Percentiles rank a stretch among this genome's conserved stretches.
Conservation (phyloP, 345 rosid genomes). For the Ailanthus altissimus region DNA sequence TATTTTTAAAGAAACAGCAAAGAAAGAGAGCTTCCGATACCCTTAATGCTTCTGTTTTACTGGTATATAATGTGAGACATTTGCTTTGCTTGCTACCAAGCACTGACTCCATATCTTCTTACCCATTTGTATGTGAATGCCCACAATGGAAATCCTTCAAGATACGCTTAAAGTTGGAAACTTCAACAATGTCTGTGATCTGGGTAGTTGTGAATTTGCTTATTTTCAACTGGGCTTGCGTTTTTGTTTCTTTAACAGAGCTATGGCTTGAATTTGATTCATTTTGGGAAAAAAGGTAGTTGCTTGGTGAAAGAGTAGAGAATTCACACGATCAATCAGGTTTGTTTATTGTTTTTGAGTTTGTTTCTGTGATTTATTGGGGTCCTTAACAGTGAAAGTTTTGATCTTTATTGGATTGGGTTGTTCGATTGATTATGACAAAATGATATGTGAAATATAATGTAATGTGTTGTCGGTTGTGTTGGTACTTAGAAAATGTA, state of each 20-base stretch:
- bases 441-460: conserved; percentile 12
- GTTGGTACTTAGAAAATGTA: conserved; percentile 21
- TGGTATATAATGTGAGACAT: conserved; percentile 34
- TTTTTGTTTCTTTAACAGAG: conserved; percentile 6
- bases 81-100: conserved; percentile 50
- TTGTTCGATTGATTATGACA: conserved; percentile 18
- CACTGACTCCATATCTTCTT: conserved; percentile 52
- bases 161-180: conserved; percentile 24
- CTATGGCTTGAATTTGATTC: conserved; percentile 24
- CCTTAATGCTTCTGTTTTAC: conserved; percentile 31
- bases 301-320: conserved; percentile 1
- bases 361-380: conserved; percentile 7
- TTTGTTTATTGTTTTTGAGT: conserved; percentile 17
- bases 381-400: conserved; percentile 24
- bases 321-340: conserved; percentile 22
- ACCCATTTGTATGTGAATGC: conserved; percentile 26
- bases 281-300: neutral
- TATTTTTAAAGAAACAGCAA: conserved; percentile 33
- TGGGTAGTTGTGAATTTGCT: conserved; percentile 14
- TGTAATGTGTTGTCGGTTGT: conserved; percentile 13
- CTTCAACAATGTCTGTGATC: conserved; percentile 33
- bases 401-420: conserved; percentile 20
- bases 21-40: conserved; percentile 42
- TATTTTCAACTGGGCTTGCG: conserved; percentile 19
- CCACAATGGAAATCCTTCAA: conserved; percentile 39